phyloP scores from a whole-genome alignment of 768 basidiomycete species.

The Steccherinum ochraceum region DNA sequence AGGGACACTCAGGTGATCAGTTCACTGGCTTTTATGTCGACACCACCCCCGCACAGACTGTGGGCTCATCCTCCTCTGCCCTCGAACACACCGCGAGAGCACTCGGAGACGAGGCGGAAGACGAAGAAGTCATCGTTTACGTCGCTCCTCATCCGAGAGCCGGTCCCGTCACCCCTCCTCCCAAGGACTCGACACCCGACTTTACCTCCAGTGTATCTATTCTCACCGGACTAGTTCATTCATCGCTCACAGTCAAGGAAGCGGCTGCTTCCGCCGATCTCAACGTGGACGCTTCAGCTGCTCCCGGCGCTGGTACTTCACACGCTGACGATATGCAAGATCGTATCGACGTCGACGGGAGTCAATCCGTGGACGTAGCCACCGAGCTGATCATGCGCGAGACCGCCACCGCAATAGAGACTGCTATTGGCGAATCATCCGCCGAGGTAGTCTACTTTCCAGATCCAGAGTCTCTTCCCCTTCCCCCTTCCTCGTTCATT shows the following conservation, averaged over 20 bases:
- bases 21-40: conserved; percentile 35
- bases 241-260: background rate
- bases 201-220: conserved; percentile 16
- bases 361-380: background rate
- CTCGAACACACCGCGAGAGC: background rate
- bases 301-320: background rate
- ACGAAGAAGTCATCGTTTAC: conserved; percentile 73
- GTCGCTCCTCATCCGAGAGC: conserved; percentile 65
- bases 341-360: no score
- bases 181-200: conserved; percentile 6
- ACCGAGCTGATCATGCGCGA: background rate
- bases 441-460: background rate
- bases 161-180: conserved; percentile 9
- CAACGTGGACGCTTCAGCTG: background rate
- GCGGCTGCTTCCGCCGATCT: background rate
- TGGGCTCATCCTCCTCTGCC: background rate
- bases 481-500: background rate
- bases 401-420: background rate
- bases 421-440: background rate
- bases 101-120: conserved; percentile 19
- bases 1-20: conserved; percentile 16
- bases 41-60: conserved; percentile 13
- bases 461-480: background rate
- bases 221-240: conserved; percentile 15
- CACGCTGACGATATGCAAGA: background rate